These are phyloP conservation scores for Botrytis hyacinthi DNA, from an alignment of 2,329 filamentous ascomycete species.

Conservation along the genomic window DNA sequence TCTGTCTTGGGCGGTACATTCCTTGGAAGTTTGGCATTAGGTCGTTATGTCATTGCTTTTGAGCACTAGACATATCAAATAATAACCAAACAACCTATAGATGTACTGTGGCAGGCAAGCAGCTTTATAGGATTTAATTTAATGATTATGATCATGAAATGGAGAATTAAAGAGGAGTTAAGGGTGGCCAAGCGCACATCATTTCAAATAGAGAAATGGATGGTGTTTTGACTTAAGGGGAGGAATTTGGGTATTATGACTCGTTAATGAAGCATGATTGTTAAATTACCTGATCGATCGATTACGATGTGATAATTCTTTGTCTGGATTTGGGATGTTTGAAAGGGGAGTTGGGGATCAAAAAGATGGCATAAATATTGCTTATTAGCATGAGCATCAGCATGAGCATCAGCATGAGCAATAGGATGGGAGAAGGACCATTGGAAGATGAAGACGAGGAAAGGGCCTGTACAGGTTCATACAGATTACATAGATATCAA, in stretches of 20 bases:
- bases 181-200: not conserved
- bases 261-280: slow-evolving; percentile 14
- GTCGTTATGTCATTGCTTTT: slow-evolving; percentile 32
- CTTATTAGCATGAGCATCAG: not conserved
- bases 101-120: slow-evolving; percentile 22
- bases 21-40: slow-evolving; percentile 68
- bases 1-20: slow-evolving; percentile 78
- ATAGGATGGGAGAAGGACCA: not conserved
- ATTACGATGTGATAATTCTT: slow-evolving; percentile 7
- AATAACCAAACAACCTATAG: not conserved
- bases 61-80: slow-evolving; percentile 26
- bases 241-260: not conserved
- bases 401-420: not conserved
- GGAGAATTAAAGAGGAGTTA: not conserved
- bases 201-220: not conserved
- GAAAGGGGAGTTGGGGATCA: not conserved
- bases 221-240: not conserved
- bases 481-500: not conserved
- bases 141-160: slow-evolving; percentile 3
- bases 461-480: not conserved
- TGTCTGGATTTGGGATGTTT: not conserved
- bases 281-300: not conserved
- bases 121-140: slow-evolving; percentile 12
- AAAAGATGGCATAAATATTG: not conserved
- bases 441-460: not conserved